Base-by-base conservation (phyloP, 2,329 filamentous ascomycete species). In the Microdochium bolleyi region DNA sequence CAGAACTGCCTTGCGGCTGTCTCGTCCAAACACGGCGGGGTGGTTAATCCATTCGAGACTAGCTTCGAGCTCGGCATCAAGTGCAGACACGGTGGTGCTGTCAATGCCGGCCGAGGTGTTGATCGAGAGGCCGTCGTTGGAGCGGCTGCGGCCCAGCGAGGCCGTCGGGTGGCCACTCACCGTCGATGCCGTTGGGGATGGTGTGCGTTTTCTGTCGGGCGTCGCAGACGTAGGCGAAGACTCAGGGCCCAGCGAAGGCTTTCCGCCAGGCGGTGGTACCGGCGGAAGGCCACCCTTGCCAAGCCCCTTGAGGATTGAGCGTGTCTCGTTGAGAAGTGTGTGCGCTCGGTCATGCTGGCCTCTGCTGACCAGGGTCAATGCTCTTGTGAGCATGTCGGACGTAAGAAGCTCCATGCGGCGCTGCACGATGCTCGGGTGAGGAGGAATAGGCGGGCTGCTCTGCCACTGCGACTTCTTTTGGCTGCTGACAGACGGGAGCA, bases 41-140 rank as follows among this genome's bases (percentile, higher is more conserved):
- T 99, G 94, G 65, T 88, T 91, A 69, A 99, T 97, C 94, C 94
- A 99, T 70, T 99, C 94, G 16, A 99, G 75, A 50, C 88, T 89
- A 32, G 88, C 83, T 67, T 96, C 90, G 32, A 99, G 80, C 68
- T 99, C 94, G 1, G 88, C 83, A 67, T 99, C 94, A 19, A 99
- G 82, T 2, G 94, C 92, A 24, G 83, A 77, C 62, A 97, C 92
- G 0, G 89, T 94, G 34, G 77, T 78, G 5, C 82, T 72, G 63
- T 99, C 94, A 53, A 99, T 92, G n/a, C 90, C 88, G 7, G 84
- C 81, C 8, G 71, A 62, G 10, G 65, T 69, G 72, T 80, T 59
- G 69, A 87, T 54, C 68, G 79, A 66, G 69, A 89, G 65, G 7
- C 74, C 76, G 56, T 83, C 82, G 50, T 73, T 79, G 3, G 82